Conservation (phyloP, 108 stramenopile species). For the Schizochytrium sp. region DNA sequence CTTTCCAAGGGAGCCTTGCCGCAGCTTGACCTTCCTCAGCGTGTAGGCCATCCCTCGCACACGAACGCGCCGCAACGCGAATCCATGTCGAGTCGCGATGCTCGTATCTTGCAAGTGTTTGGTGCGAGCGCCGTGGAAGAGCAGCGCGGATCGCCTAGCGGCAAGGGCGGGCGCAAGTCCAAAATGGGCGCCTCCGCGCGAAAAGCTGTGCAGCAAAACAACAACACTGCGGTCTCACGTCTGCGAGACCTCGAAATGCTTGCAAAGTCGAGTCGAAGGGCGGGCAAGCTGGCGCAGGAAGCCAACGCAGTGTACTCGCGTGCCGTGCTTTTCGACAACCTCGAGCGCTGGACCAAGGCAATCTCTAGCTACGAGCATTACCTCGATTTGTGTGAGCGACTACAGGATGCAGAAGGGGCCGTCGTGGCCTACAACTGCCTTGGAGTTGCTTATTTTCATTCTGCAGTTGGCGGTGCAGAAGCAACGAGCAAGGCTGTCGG, state of each 20-base stretch:
- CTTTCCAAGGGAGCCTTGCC: background rate
- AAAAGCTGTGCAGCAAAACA: background rate
- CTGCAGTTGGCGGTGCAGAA: background rate
- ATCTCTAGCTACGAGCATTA: background rate
- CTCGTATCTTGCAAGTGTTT: background rate
- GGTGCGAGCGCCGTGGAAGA: background rate
- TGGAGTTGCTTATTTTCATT: background rate
- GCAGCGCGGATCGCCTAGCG: background rate
- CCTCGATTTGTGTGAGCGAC: background rate
- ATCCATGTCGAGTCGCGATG: background rate
- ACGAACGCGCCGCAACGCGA: background rate
- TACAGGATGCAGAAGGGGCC: background rate
- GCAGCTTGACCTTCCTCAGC: slow-evolving; percentile 7
- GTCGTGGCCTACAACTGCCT: background rate
- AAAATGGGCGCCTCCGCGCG: background rate
- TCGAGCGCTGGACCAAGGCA: background rate
- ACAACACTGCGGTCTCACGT: background rate
- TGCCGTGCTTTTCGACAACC: background rate
- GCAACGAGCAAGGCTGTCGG: background rate
- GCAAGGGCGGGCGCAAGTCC: background rate
- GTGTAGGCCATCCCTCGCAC: background rate
- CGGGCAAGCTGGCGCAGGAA: background rate
- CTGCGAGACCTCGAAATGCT: background rate
- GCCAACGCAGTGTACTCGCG: background rate
- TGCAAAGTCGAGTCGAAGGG: background rate